These are phyloP conservation scores for Fusarium sublunatum DNA, from an alignment of 2,329 filamentous ascomycete species.

Conservation along the genomic window DNA sequence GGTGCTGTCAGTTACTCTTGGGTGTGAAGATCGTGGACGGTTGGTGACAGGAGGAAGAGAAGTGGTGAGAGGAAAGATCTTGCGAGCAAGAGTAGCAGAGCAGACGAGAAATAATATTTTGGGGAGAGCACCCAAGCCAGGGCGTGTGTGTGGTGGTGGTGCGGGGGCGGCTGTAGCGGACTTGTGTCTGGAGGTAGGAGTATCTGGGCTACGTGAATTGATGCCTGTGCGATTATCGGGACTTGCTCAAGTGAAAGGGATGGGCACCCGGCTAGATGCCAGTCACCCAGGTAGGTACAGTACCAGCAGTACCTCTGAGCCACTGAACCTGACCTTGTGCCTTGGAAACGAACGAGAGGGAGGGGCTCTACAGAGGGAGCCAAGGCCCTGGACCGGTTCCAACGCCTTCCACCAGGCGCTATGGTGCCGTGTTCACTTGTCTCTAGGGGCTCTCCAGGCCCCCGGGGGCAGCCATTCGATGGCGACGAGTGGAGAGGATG, in stretches of 20 bases:
- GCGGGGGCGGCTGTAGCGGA: conserved; percentile 46
- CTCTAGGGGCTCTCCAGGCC: conserved; percentile 24
- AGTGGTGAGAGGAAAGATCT: conserved; percentile 44
- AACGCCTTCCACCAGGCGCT: conserved; percentile 46
- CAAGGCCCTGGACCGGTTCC: conserved; percentile 43
- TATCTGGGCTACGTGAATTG: conserved; percentile 46
- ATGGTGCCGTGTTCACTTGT: conserved; percentile 22
- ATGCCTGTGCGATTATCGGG: conserved; percentile 51
- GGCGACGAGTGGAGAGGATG: conserved; percentile 38
- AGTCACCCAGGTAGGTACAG: conserved; percentile 14
- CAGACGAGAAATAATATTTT: conserved; percentile 56
- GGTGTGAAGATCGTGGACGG: conserved; percentile 22
- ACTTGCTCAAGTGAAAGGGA: conserved; percentile 41
- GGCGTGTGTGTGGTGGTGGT: conserved; percentile 47
- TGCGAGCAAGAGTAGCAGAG: conserved; percentile 45
- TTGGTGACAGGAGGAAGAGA: conserved; percentile 32
- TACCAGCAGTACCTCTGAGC: conserved; percentile 21
- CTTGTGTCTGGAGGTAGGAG: conserved; percentile 39
- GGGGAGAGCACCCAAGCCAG: conserved; percentile 48
- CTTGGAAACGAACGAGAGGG: conserved; percentile 38
- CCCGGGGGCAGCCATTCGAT: conserved; percentile 35
- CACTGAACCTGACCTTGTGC: conserved; percentile 33
- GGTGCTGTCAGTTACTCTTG: conserved; percentile 37
- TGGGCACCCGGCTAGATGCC: conserved; percentile 19
- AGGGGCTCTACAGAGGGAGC: conserved; percentile 40